Evolutionary conservation across 192 early-diverging fungal genomes (phyloP).

Genomic region (Funneliformis geosporum): DNA sequence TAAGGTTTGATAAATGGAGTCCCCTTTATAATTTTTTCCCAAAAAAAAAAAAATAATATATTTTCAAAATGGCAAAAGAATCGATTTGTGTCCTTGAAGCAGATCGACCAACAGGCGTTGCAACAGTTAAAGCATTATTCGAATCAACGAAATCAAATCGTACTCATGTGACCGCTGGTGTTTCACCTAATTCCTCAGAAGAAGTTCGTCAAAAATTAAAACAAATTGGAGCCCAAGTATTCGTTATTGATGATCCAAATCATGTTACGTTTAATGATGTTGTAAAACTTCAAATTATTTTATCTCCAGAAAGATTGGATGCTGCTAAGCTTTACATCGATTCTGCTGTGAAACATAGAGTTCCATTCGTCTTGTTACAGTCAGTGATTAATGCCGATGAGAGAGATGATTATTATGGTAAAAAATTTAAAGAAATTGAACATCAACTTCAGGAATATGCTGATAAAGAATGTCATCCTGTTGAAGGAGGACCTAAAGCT

Average conservation of each 20-base stretch:
- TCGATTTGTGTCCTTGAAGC: conserved; percentile 20
- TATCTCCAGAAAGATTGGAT: conserved; percentile 23
- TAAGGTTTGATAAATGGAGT: no score
- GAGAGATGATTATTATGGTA: conserved; percentile 2
- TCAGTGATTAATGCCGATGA: conserved; percentile 8
- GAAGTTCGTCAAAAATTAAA: not conserved
- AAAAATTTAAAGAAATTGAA: conserved; percentile 1
- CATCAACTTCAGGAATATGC: not conserved
- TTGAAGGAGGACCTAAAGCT: not conserved
- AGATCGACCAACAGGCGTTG: conserved; percentile 23
- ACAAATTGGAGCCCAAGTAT: not conserved
- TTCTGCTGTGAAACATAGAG: not conserved
- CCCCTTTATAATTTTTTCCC: no score
- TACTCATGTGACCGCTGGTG: conserved; percentile 3
- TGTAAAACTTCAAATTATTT: conserved; percentile 12
- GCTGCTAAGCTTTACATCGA: not conserved
- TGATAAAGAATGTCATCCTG: not conserved
- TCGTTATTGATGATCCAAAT: conserved; percentile 6
- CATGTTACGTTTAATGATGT: not conserved
- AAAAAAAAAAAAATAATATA: no score
- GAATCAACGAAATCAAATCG: not conserved
- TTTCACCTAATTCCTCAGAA: not conserved
- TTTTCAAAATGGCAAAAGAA: not conserved
- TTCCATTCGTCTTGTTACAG: conserved; percentile 21
- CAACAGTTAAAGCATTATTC: conserved; percentile 2